These are phyloP conservation scores for Triticum turgidum DNA, from an alignment of 176 grass and related monocot species.

Conservation along the genomic window DNA sequence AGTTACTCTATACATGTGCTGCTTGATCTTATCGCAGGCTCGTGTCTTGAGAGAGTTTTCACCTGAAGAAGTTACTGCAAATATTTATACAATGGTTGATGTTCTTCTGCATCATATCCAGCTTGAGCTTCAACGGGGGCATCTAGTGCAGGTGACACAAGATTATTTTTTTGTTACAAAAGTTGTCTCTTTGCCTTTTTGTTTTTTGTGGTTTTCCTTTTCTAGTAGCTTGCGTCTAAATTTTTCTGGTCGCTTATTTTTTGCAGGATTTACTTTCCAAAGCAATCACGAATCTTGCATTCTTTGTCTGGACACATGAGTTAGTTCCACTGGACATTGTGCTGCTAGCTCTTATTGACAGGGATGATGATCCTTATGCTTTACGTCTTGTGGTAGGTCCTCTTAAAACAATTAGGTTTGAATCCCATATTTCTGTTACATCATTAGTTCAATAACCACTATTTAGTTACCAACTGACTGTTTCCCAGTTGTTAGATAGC, in stretches of 20 bases:
- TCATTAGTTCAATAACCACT: background rate
- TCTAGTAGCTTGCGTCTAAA: slow-evolving; percentile 14
- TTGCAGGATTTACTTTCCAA: slow-evolving; percentile 86
- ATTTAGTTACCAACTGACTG: slow-evolving; percentile 13
- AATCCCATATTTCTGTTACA: slow-evolving; percentile 20
- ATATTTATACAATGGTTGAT: slow-evolving; percentile 99
- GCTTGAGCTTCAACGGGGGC: slow-evolving; percentile 72
- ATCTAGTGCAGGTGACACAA: slow-evolving; percentile 65
- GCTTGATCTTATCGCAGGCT: slow-evolving; percentile 60
- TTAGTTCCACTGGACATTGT: slow-evolving; percentile 94
- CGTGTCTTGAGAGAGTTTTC: slow-evolving; percentile 90
- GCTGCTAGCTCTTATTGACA: slow-evolving; percentile 91
- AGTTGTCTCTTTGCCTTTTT: background rate
- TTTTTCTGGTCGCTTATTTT: slow-evolving; percentile 21
- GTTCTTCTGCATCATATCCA: slow-evolving; percentile 98
- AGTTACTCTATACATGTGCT: slow-evolving; percentile 17
- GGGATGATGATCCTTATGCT: slow-evolving; percentile 94
- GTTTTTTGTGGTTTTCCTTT: slow-evolving; percentile 26
- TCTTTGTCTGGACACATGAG: slow-evolving; percentile 96
- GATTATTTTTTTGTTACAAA: slow-evolving; percentile 11
- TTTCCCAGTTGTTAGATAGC: slow-evolving; percentile 13
- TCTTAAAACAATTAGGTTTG: slow-evolving; percentile 16
- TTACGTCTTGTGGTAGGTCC: slow-evolving; percentile 84
- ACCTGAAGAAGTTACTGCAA: slow-evolving; percentile 95
- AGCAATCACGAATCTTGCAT: slow-evolving; percentile 82